phyloP scores from a whole-genome alignment of 2,329 filamentous ascomycete species.

The Sordariomycetes sp. region DNA sequence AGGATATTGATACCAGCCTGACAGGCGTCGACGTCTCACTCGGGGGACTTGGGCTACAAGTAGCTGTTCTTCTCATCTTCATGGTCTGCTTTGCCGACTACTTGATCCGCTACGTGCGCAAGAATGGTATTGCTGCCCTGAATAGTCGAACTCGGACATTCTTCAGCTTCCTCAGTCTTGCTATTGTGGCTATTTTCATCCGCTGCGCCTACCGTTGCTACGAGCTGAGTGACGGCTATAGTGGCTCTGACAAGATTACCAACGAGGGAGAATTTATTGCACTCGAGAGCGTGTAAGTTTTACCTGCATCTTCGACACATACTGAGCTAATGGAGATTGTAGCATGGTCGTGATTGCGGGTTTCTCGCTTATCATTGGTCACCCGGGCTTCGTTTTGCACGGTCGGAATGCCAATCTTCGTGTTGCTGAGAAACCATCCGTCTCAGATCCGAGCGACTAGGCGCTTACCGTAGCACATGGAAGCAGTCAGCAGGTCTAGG shows the following conservation, averaged over 20 bases:
- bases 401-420: neutral
- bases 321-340: neutral
- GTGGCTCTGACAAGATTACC: slow-evolving; percentile 40
- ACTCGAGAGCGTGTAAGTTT: slow-evolving; percentile 31
- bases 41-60: slow-evolving; percentile 38
- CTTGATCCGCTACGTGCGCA: slow-evolving; percentile 16
- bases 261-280: slow-evolving; percentile 43
- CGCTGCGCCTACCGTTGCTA: slow-evolving; percentile 49
- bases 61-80: slow-evolving; percentile 36
- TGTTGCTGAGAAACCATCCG: neutral
- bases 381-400: neutral
- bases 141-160: slow-evolving; percentile 35
- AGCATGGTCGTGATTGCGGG: neutral
- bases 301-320: neutral
- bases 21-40: slow-evolving; percentile 38
- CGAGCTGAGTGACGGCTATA: slow-evolving; percentile 48
- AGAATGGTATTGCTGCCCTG: slow-evolving; percentile 16
- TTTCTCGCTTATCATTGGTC: neutral
- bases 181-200: slow-evolving; percentile 46
- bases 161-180: slow-evolving; percentile 34
- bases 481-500: too few relatives aligned
- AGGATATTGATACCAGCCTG: slow-evolving; percentile 20
- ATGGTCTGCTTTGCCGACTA: slow-evolving; percentile 29
- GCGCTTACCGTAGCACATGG: too few relatives aligned
- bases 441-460: neutral